phyloP scores from a whole-genome alignment of 805 yeast genomes.

The Peterozyma toletana region DNA sequence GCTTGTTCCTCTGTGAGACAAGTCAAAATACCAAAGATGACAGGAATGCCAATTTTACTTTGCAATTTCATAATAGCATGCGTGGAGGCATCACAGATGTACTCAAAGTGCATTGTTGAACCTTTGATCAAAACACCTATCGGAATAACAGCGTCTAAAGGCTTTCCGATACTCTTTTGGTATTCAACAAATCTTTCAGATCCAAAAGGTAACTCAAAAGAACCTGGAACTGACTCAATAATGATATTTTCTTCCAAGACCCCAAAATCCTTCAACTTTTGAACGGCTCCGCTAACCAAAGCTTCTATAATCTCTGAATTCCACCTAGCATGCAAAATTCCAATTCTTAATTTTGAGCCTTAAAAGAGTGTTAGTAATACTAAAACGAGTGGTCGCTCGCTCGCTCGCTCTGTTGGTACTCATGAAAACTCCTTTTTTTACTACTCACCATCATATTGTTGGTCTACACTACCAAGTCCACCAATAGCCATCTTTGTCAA shows the following conservation, averaged over 20 bases:
- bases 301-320: slow-evolving; percentile 70
- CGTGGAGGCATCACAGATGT: slow-evolving; percentile 86
- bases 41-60: slow-evolving; percentile 62
- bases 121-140: slow-evolving; percentile 96
- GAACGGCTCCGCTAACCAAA: slow-evolving; percentile 70
- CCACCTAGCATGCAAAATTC: slow-evolving; percentile 96
- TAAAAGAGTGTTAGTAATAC: background rate
- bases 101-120: slow-evolving; percentile 96
- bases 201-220: slow-evolving; percentile 89
- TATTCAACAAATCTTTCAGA: slow-evolving; percentile 45
- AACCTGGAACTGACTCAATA: slow-evolving; percentile 88
- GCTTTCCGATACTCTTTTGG: slow-evolving; percentile 31
- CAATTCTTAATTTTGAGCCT: slow-evolving; percentile 59
- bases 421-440: background rate
- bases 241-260: slow-evolving; percentile 72
- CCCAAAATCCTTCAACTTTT: slow-evolving; percentile 51
- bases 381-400: background rate
- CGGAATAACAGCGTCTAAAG: slow-evolving; percentile 82
- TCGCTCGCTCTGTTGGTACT: background rate
- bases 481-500: slow-evolving; percentile 60
- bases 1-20: slow-evolving; percentile 95
- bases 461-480: slow-evolving; percentile 74
- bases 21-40: slow-evolving; percentile 89
- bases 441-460: slow-evolving; percentile 52
- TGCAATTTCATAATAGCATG: slow-evolving; percentile 80